Conservation (phyloP, 331 rosid genomes). For the Prunus yedoensis region DNA sequence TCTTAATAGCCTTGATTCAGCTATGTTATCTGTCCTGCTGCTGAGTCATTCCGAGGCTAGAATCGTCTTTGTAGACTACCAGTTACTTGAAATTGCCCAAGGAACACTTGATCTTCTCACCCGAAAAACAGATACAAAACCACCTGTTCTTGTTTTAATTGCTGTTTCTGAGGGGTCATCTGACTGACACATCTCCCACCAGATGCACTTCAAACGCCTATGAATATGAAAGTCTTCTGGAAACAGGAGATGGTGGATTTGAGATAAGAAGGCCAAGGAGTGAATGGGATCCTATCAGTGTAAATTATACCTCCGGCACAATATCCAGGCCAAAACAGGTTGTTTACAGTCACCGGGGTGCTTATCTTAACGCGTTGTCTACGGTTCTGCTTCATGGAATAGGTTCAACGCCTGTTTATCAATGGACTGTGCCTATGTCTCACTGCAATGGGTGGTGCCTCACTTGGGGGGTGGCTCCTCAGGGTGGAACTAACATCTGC, state of each 20-base stretch:
- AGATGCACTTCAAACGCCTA: conserved; percentile 15
- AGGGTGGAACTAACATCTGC: conserved; percentile 53
- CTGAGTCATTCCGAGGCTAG: too few relatives aligned
- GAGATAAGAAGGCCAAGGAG: background rate
- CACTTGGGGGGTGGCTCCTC: conserved; percentile 67
- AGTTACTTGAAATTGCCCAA: too few relatives aligned
- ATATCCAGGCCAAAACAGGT: conserved; percentile 73
- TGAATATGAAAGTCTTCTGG: conserved; percentile 50
- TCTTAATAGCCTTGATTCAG: too few relatives aligned
- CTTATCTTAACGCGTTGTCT: conserved; percentile 53
- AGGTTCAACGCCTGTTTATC: conserved; percentile 51
- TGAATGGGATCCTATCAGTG: conserved; percentile 64
- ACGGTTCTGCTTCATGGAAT: conserved; percentile 25
- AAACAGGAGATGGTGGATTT: conserved; percentile 12
- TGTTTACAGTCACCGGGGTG: conserved; percentile 54
- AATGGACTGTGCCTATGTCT: conserved; percentile 64
- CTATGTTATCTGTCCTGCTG: too few relatives aligned
- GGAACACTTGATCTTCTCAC: too few relatives aligned
- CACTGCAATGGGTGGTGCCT: conserved; percentile 75
- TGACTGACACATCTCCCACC: conserved; percentile 11
- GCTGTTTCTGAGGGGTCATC: conserved; percentile 30
- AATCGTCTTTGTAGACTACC: too few relatives aligned
- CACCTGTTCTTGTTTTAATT: conserved; percentile 49
- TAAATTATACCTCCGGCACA: conserved; percentile 68
- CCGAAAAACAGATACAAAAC: conserved; percentile 20